A percentile compares a stretch with the other conserved stretches of the same genome.
phyloP scores from a whole-genome alignment of 768 basidiomycete genomes.

The Hericium erinaceus region DNA sequence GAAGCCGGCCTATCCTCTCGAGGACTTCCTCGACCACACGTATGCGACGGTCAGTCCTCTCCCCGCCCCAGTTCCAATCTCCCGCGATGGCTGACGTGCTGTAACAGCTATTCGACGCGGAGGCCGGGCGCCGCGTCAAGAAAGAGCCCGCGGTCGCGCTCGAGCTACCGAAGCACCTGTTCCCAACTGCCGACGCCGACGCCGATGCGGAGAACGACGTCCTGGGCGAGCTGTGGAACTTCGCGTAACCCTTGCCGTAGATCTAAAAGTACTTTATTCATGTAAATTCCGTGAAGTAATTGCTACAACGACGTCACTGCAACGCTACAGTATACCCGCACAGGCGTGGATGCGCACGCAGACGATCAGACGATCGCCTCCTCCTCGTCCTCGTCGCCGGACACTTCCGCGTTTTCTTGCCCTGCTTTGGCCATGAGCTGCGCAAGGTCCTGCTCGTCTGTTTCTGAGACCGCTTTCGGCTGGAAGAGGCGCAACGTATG shows the following conservation, averaged over 20 bases:
- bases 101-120: slow-evolving; percentile 76
- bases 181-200: not conserved
- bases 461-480: slow-evolving; percentile 97
- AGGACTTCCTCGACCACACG: slow-evolving; percentile 94
- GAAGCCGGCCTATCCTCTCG: slow-evolving; percentile 84
- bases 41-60: slow-evolving; percentile 59
- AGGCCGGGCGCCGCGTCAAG: slow-evolving; percentile 69
- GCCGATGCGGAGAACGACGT: slow-evolving; percentile 28
- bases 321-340: not conserved
- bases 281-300: not conserved
- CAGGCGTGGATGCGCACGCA: too few relatives aligned
- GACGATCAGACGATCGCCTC: slow-evolving; percentile 9
- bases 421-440: slow-evolving; percentile 94
- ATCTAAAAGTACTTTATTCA: not conserved
- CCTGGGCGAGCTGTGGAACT: slow-evolving; percentile 28
- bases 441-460: slow-evolving; percentile 94
- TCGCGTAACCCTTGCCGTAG: slow-evolving; percentile 9
- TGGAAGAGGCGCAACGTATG: slow-evolving; percentile 20
- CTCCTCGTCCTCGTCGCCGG: slow-evolving; percentile 86
- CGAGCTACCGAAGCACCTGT: slow-evolving; percentile 15
- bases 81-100: not conserved
- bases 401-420: slow-evolving; percentile 91
- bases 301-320: not conserved
- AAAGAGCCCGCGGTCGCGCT: slow-evolving; percentile 54
- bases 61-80: not conserved